These are phyloP conservation scores for Sonneratia alba DNA, from an alignment of 345 rosid genomes.

Conservation along the genomic window DNA sequence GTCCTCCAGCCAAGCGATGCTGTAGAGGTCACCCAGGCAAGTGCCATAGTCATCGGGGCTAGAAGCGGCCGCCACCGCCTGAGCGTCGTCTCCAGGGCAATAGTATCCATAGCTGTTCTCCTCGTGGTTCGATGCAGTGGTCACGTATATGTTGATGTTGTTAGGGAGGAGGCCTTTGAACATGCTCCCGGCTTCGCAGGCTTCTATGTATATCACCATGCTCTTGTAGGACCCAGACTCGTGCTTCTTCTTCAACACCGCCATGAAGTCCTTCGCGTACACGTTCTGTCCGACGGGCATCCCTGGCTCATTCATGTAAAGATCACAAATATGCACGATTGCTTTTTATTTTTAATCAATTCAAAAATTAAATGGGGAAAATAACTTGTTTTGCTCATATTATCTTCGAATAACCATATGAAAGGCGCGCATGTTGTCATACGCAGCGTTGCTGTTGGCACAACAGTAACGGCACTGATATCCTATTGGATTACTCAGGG, in stretches of 20 bases:
- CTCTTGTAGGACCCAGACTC: constrained; percentile 24
- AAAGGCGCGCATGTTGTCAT: not conserved
- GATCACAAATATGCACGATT: not conserved
- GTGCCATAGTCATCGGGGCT: constrained; percentile 13
- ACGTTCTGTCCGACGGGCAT: constrained; percentile 25
- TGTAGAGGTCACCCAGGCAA: constrained; percentile 66
- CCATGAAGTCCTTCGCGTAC: constrained; percentile 33
- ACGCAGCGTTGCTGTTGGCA: not conserved
- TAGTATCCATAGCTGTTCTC: constrained; percentile 48
- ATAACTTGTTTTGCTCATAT: no score
- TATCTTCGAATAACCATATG: not conserved
- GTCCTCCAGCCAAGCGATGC: constrained; percentile 80
- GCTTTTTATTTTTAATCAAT: not conserved
- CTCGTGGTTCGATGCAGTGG: constrained; percentile 43
- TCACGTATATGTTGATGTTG: constrained; percentile 34
- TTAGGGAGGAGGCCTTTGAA: constrained; percentile 49
- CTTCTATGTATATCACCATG: constrained; percentile 62
- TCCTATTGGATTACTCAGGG: not conserved
- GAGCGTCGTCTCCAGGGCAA: constrained; percentile 19
- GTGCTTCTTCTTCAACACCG: constrained; percentile 39
- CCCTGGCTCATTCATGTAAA: constrained; percentile 10
- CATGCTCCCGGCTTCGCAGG: constrained; percentile 64
- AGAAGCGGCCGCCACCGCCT: not conserved
- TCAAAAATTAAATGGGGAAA: no score
- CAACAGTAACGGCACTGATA: not conserved